A percentile compares a stretch with the other conserved stretches of the same genome.
Evolutionary conservation across 2,329 filamentous ascomycete genomes (phyloP).

Genomic region (Colletotrichum sidae): DNA sequence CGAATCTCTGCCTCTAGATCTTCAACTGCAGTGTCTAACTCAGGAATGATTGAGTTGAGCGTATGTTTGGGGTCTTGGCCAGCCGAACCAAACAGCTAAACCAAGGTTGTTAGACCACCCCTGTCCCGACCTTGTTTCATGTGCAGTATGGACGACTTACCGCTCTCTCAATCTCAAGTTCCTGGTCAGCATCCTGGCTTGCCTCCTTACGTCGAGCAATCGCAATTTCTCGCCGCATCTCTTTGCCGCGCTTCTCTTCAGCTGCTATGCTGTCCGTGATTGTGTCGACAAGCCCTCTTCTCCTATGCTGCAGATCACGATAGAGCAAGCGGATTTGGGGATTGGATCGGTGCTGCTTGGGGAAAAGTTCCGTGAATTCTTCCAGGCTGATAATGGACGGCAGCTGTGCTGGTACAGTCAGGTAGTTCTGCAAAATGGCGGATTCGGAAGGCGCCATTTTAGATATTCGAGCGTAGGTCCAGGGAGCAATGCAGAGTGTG

Average conservation of each 20-base stretch:
- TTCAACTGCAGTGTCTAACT: constrained; percentile 74
- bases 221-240: constrained; percentile 68
- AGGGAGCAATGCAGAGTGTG: no score
- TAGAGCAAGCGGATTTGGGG: constrained; percentile 79
- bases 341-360: constrained; percentile 72
- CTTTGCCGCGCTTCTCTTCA: constrained; percentile 72
- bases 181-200: constrained; percentile 68
- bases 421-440: constrained; percentile 80
- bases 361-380: constrained; percentile 83
- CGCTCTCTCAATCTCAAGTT: constrained; percentile 71
- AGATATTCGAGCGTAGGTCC: neutral
- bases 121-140: neutral
- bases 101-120: neutral
- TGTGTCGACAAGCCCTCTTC: constrained; percentile 74
- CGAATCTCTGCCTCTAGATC: constrained; percentile 77
- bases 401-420: constrained; percentile 80
- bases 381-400: constrained; percentile 78
- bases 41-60: constrained; percentile 72
- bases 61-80: constrained; percentile 66
- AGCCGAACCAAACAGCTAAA: constrained; percentile 70
- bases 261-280: constrained; percentile 73
- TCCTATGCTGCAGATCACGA: constrained; percentile 81
- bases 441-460: constrained; percentile 80
- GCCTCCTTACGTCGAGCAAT: constrained; percentile 64
- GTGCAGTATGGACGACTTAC: constrained; percentile 49